Conservation (phyloP, 1,284 basidiomycete species). For the Gomphus bonarii region DNA sequence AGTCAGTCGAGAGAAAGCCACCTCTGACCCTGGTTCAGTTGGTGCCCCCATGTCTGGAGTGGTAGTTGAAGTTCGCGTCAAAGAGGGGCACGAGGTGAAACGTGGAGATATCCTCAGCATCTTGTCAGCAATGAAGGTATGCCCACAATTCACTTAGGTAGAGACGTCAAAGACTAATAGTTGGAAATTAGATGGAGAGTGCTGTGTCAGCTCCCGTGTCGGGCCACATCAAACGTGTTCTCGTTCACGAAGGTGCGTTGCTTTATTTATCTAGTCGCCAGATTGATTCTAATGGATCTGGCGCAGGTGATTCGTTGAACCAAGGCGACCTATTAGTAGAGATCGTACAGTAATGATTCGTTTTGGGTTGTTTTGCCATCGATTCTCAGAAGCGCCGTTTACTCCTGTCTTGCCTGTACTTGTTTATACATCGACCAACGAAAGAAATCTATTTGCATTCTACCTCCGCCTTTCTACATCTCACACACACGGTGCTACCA, state of each 20-base stretch:
- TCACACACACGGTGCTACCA: neutral
- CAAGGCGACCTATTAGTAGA: constrained; percentile 83
- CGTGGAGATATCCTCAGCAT: constrained; percentile 86
- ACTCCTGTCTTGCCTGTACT: neutral
- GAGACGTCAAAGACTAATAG: constrained; percentile 11
- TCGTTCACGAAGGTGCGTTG: constrained; percentile 71
- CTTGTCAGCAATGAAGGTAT: constrained; percentile 26
- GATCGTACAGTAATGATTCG: constrained; percentile 54
- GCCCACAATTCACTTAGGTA: neutral
- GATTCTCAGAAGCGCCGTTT: neutral
- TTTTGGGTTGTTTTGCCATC: neutral
- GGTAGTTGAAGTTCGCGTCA: constrained; percentile 94
- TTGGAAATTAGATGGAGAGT: constrained; percentile 74
- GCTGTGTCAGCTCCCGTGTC: constrained; percentile 92
- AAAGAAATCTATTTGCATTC: neutral
- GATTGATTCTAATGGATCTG: constrained; percentile 11
- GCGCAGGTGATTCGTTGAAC: constrained; percentile 74
- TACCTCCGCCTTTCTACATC: neutral
- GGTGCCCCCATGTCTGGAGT: constrained; percentile 97
- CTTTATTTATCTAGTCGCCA: constrained; percentile 16
- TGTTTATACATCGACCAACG: neutral
- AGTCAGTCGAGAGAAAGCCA: constrained; percentile 88
- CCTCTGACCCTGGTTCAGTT: constrained; percentile 87
- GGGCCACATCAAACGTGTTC: constrained; percentile 88
- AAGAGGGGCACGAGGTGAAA: constrained; percentile 95